These are phyloP conservation scores for Agapanthus africanus DNA, from an alignment of 106 monocot species.

Conservation along the genomic window DNA sequence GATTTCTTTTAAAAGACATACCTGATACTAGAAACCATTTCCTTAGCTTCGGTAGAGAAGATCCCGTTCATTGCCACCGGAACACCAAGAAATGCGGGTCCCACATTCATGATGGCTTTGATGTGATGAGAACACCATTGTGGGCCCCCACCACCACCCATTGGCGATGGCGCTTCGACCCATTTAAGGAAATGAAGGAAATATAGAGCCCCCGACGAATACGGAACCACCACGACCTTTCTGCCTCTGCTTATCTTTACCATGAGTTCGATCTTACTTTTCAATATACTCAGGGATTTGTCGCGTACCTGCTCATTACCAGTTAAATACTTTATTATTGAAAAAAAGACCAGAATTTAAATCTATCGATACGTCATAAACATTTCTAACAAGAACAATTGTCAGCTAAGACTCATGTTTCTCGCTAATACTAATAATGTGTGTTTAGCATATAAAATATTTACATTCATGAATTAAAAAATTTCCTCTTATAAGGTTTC, in stretches of 20 bases:
- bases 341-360: no score
- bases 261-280: slow-evolving; percentile 57
- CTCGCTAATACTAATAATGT: no score
- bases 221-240: slow-evolving; percentile 56
- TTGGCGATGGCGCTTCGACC: slow-evolving; percentile 49
- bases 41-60: slow-evolving; percentile 40
- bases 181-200: slow-evolving; percentile 66
- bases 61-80: slow-evolving; percentile 41
- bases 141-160: slow-evolving; percentile 52
- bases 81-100: slow-evolving; percentile 47
- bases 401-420: no score
- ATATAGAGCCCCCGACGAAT: slow-evolving; percentile 53
- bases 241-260: slow-evolving; percentile 34
- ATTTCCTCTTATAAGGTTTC: no score
- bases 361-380: no score
- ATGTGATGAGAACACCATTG: slow-evolving; percentile 50
- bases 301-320: slow-evolving; percentile 32
- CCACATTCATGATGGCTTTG: slow-evolving; percentile 57
- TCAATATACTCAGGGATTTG: slow-evolving; percentile 44
- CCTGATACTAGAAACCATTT: slow-evolving; percentile 33
- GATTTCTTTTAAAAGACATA: neutral
- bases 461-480: no score
- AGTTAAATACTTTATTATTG: neutral
- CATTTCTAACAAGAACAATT: no score
- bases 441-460: no score